Evolutionary conservation across 306 rosid genomes (phyloP), one percentile per base, ranked within the genome.

Genomic region (Cicer cuneatum): DNA sequence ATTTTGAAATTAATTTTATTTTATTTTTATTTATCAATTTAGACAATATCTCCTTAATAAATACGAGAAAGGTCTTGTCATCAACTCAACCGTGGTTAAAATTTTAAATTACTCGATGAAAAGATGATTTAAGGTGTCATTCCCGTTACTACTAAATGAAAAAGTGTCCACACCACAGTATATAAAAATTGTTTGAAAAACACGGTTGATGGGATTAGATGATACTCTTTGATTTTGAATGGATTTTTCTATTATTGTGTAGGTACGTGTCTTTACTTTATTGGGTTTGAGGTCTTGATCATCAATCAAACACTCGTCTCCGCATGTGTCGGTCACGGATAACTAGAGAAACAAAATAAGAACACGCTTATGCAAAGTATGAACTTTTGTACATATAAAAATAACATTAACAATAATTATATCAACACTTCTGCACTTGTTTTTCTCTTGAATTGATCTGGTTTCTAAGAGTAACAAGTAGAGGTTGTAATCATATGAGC

Each of bases 391-490:
- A 29, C 35, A 29, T 29, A 29, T 1, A 35, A 59, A 33, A 7
- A 53, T 52, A 53, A 19, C 35, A 29, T 29, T 40, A 10, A 51
- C 58, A 21, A 46, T 82, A 77, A 10, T 38, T 65, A 67, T 77
- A 79, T 70, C 98, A 93, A 93, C 98, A 66, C 96, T 89, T 85
- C 97, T 48, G 81, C 95, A 89, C 89, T 80, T 81, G 86, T 64
- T 63, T 56, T 65, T 64, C 78, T 59, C 78, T 48, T 58, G 73
- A 61, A 56, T 42, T 74, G 71, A 81, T 19, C 68, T 61, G 85
- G 76, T 35, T 84, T 84, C 78, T 14, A 71, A 83, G 90, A 87
- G 86, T 40, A 82, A 85, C 85, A 80, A 48, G 87, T 87, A 73
- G 97, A 85, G 97, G 97, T 93, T 83, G 98, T 84, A 81, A 85